phyloP scores from a whole-genome alignment of 1,284 basidiomycete species.

The Acaromyces ingoldii region DNA sequence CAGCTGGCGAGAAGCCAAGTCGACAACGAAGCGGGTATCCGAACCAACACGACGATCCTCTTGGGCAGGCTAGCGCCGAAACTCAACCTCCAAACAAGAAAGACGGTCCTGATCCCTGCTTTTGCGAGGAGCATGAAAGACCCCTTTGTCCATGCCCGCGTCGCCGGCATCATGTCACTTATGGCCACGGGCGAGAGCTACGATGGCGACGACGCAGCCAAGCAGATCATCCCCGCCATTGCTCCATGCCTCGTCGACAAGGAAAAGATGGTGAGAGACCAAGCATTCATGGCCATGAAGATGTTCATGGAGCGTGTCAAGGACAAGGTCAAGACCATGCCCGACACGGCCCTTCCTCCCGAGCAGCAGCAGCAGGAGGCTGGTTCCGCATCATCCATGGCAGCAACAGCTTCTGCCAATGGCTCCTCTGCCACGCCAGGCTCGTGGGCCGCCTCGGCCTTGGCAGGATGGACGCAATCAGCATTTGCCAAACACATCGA shows the following conservation, averaged over 20 bases:
- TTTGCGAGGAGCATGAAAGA: conserved; percentile 88
- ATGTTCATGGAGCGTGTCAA: conserved; percentile 38
- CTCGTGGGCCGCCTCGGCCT: conserved; percentile 37
- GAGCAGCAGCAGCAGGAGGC: conserved; percentile 9
- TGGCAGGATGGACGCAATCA: conserved; percentile 44
- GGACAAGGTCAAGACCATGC: conserved; percentile 22
- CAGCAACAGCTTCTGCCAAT: background rate
- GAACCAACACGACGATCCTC: conserved; percentile 95
- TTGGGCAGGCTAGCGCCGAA: conserved; percentile 83
- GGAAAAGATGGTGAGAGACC: conserved; percentile 44
- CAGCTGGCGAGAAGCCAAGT: conserved; percentile 87
- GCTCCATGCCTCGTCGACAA: conserved; percentile 43
- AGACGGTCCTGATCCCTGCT: conserved; percentile 91
- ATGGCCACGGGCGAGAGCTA: conserved; percentile 92
- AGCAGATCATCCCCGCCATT: conserved; percentile 35
- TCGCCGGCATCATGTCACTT: conserved; percentile 90
- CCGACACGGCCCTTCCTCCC: conserved; percentile 29
- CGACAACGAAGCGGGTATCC: conserved; percentile 86
- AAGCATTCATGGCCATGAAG: conserved; percentile 33
- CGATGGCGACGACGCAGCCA: conserved; percentile 52
- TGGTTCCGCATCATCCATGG: background rate
- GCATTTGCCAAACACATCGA: conserved; percentile 9
- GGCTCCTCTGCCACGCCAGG: conserved; percentile 28
- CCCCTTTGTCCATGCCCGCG: conserved; percentile 82
- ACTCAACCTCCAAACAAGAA: conserved; percentile 79